A percentile compares a stretch with the other conserved stretches of the same genome.
phyloP scores from a whole-genome alignment of 129 eudicot species.

The Flaveria ramosissima region DNA sequence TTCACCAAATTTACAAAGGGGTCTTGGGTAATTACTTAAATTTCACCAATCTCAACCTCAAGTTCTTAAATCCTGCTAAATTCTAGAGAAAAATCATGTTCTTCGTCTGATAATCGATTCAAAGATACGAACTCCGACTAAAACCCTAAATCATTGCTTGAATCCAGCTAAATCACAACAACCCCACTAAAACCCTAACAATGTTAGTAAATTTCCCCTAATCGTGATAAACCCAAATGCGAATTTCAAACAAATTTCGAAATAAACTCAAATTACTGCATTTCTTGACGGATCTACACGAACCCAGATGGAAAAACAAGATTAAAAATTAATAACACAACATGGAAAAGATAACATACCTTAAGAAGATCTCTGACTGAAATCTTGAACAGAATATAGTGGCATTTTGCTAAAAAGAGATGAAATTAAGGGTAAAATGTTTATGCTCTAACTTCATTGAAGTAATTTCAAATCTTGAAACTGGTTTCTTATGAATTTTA shows the following conservation, averaged over 20 bases:
- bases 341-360: conserved; percentile 33
- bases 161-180: background rate
- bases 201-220: conserved; percentile 2
- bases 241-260: background rate
- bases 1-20: conserved; percentile 7
- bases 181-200: conserved; percentile 30
- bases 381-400: conserved; percentile 17
- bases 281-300: conserved; percentile 34
- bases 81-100: no score
- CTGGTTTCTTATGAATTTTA: conserved; percentile 15
- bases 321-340: background rate
- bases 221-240: background rate
- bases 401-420: background rate
- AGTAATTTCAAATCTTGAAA: conserved; percentile 10
- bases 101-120: background rate
- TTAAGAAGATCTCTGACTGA: conserved; percentile 29
- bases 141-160: conserved; percentile 18
- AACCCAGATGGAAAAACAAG: conserved; percentile 13
- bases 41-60: conserved; percentile 19
- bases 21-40: background rate
- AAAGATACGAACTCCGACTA: conserved; percentile 3
- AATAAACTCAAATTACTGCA: conserved; percentile 14
- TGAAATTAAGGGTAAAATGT: conserved; percentile 1
- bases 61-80: background rate
- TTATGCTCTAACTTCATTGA: background rate